Conservation (phyloP, 1,139 yeast genomes). For the Saccharomyces hybrid region DNA sequence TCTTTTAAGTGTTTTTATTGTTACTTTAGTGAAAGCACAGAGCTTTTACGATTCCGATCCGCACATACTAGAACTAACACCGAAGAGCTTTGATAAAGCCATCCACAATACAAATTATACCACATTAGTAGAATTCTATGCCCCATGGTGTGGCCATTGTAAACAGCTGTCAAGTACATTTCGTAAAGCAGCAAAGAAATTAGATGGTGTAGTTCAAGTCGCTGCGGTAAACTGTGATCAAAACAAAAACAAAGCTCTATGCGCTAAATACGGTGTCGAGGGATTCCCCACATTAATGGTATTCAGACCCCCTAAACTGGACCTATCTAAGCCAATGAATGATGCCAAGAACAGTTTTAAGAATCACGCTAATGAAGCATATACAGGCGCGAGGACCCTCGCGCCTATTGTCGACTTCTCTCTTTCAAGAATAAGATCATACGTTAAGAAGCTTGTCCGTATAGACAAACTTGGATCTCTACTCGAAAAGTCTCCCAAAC, state of each 20-base stretch:
- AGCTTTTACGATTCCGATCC: conserved; percentile 40
- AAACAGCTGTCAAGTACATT: conserved; percentile 50
- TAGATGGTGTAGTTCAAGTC: conserved; percentile 50
- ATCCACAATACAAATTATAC: conserved; percentile 67
- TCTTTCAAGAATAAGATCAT: conserved; percentile 60
- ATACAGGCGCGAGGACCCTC: conserved; percentile 60
- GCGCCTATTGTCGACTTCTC: conserved; percentile 53
- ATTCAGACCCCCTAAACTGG: conserved; percentile 71
- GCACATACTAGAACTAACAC: conserved; percentile 50
- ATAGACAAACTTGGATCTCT: conserved; percentile 26
- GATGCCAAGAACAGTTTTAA: conserved; percentile 14
- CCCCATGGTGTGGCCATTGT: conserved; percentile 95
- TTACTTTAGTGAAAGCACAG: conserved; percentile 12
- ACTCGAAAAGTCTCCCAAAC: conserved; percentile 28
- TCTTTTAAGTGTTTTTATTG: background rate
- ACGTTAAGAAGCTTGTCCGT: conserved; percentile 48
- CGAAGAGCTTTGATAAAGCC: conserved; percentile 54
- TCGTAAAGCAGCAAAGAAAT: conserved; percentile 53
- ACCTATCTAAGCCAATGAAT: conserved; percentile 16
- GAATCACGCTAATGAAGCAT: conserved; percentile 55
- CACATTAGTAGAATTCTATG: conserved; percentile 82
- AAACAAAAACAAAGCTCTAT: conserved; percentile 55
- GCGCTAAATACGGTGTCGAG: conserved; percentile 56
- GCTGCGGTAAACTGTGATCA: conserved; percentile 86
- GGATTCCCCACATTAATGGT: conserved; percentile 80